Percentiles rank a stretch among this genome's conserved stretches.
These are phyloP conservation scores for Eucalyptus leucophloia DNA, from an alignment of 345 rosid genomes.

Conservation along the genomic window DNA sequence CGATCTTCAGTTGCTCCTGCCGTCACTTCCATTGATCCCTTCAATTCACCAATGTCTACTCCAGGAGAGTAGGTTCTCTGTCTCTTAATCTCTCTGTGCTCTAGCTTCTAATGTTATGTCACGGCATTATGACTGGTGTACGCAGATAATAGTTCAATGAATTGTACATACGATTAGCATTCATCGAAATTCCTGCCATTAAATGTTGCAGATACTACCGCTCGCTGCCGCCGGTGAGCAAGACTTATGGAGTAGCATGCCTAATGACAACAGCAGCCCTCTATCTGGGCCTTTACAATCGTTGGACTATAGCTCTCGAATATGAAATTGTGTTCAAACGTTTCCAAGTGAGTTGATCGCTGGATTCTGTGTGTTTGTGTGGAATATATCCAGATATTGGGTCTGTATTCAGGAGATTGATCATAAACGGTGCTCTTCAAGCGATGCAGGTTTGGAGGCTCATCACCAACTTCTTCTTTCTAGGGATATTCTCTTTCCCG, in stretches of 20 bases:
- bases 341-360: constrained; percentile 21
- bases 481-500: constrained; percentile 35
- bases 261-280: constrained; percentile 39
- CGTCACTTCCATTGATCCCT: not conserved
- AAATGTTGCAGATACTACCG: constrained; percentile 27
- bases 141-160: not conserved
- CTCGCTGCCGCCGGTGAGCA: constrained; percentile 64
- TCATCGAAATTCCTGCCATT: not conserved
- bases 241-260: constrained; percentile 49
- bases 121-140: not conserved
- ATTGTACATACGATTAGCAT: not conserved
- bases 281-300: constrained; percentile 23
- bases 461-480: constrained; percentile 44
- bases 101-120: not conserved
- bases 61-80: constrained; percentile 39
- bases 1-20: not conserved
- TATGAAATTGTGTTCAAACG: constrained; percentile 37
- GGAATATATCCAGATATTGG: not conserved
- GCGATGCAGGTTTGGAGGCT: constrained; percentile 53
- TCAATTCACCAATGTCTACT: constrained; percentile 23
- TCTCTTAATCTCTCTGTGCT: not conserved
- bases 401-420: not conserved
- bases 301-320: constrained; percentile 16
- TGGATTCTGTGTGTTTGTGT: not conserved
- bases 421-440: not conserved